Evolutionary conservation across 495 filamentous ascomycete genomes (phyloP), one percentile per base, ranked within the genome.

Genomic region (Penicillium robsamsonii): DNA sequence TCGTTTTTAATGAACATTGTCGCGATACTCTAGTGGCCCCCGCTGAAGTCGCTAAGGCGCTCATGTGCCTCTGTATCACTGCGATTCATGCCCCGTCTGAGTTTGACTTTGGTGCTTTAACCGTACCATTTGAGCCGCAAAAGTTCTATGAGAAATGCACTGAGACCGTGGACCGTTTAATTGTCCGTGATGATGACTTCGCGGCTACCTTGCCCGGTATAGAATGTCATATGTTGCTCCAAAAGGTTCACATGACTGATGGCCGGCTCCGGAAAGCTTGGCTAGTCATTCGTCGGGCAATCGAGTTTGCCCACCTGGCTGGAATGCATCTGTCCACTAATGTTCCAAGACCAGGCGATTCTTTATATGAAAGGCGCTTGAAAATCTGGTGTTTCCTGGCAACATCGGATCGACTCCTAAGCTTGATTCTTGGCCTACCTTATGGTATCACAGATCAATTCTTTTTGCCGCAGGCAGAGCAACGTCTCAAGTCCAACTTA

Each of bases 241-340:
- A 70, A 10, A 83, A 81, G 50, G 71, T 69, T 38, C 73, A 80
- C 50, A 51, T 73, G 25, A 76, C 80, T 45, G 70, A 75, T 20
- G 81, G 81, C n/a, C 75, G 74, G 17, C 70, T 79, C 31, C 77
- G 81, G 18, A 71, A 75, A 62, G 68, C 75, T 1, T 84, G 81
- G 81, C 65, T 82, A 8, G 53, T 62, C 12, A 67, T 60, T 25
- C 73, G 80, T 9, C 74, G 79, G 22, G 79, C 68, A 5, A 66
- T 83, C 22, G 72, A 76, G 37, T 73, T 78, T 45, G 75, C 74
- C 13, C 70, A 82, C 25, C 65, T 84, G 5, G 70, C 78, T 6
- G 78, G 75, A 8, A 66, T 79, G 52, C 70, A 77, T 37, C 53
- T 68, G 18, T 72, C 70, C 24, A 67, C 65, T 25, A 60, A 59